These are phyloP conservation scores for Rosa lucieae DNA, from an alignment of 306 rosid species.

Conservation along the genomic window DNA sequence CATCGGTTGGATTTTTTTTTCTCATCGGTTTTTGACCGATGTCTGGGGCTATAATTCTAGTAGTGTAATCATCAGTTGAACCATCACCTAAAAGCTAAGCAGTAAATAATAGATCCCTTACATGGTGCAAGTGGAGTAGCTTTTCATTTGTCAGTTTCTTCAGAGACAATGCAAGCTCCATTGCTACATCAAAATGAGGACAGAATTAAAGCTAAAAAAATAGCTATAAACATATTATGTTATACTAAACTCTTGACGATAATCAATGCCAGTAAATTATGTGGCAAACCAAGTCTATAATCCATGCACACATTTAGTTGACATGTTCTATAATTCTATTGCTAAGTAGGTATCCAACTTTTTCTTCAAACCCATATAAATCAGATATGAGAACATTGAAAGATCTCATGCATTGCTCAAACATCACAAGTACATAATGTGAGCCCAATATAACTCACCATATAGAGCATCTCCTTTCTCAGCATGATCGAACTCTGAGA, in stretches of 20 bases:
- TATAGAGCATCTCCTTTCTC: conserved; percentile 43
- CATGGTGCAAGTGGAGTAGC: too few species aligned
- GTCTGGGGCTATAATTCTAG: too few species aligned
- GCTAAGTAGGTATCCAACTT: neutral
- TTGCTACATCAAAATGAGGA: conserved; percentile 46
- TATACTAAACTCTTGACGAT: neutral
- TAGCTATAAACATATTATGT: neutral
- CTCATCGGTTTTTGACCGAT: too few species aligned
- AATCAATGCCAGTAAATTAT: neutral
- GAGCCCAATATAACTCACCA: conserved; percentile 18
- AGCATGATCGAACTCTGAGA: conserved; percentile 35
- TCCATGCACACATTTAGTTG: neutral
- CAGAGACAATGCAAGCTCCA: conserved; percentile 88
- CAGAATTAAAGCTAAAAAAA: neutral
- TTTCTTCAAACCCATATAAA: neutral
- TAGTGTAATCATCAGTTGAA: too few species aligned
- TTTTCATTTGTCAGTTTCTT: conserved; percentile 86
- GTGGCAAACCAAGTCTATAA: neutral
- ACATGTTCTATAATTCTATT: too few species aligned
- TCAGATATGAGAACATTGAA: neutral
- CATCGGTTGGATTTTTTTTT: too few species aligned
- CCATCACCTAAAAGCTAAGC: too few species aligned
- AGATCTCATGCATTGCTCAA: neutral
- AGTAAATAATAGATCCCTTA: too few species aligned
- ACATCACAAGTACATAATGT: neutral